Evolutionary conservation across 192 early-diverging fungal species (phyloP).

Genomic region (Linnemannia schmuckeri): DNA sequence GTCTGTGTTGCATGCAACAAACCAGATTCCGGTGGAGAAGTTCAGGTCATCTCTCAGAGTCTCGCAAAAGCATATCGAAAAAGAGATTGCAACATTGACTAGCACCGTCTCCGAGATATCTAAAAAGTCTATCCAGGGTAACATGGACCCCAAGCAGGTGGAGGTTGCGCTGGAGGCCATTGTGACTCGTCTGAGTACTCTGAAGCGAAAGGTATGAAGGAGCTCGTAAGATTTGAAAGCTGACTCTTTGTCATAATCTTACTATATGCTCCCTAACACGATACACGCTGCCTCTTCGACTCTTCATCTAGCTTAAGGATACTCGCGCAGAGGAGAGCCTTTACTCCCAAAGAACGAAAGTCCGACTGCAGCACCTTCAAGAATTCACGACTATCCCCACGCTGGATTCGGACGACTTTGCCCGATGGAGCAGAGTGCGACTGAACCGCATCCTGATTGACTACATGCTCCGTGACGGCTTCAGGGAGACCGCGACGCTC

Average conservation of each 20-base stretch:
- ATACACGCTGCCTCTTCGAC: constrained; percentile 4
- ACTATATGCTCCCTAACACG: background rate
- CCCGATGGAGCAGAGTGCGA: constrained; percentile 87
- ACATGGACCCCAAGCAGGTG: constrained; percentile 66
- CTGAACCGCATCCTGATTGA: constrained; percentile 94
- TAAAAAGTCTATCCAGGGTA: constrained; percentile 58
- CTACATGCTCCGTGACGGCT: constrained; percentile 94
- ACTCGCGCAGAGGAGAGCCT: constrained; percentile 81
- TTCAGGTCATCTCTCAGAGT: constrained; percentile 40
- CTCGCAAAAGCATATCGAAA: constrained; percentile 86
- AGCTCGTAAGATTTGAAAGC: background rate
- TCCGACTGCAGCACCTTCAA: constrained; percentile 82
- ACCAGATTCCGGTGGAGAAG: constrained; percentile 57
- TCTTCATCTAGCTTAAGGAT: constrained; percentile 70
- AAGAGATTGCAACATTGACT: constrained; percentile 72
- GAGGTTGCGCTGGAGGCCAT: constrained; percentile 73
- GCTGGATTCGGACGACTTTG: constrained; percentile 78
- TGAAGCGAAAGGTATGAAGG: constrained; percentile 79
- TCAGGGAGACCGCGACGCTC: constrained; percentile 77
- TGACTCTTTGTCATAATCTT: background rate
- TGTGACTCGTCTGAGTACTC: constrained; percentile 70
- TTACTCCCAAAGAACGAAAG: constrained; percentile 77
- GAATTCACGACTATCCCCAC: constrained; percentile 76
- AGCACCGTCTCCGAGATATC: constrained; percentile 62
- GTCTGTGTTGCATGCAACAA: background rate